A percentile compares a stretch with the other conserved stretches of the same genome.
Conservation (phyloP, 2,329 filamentous ascomycete species). For the Aspergillus sp. region DNA sequence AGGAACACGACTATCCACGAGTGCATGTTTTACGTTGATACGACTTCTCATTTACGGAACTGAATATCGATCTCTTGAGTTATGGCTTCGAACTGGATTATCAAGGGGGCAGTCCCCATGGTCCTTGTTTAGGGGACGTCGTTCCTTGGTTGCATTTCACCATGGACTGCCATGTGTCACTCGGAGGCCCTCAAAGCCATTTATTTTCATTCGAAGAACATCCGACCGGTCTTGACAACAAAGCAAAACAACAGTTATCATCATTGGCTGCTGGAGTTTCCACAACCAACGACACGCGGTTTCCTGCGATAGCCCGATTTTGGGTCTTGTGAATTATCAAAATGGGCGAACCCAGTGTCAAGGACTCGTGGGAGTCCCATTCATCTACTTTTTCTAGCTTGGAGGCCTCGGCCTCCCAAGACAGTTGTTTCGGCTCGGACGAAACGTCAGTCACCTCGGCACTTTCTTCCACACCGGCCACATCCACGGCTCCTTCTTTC, state of each 20-base stretch:
- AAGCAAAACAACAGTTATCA: constrained; percentile 1
- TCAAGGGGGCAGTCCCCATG: constrained; percentile 16
- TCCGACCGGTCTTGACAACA: constrained; percentile 3
- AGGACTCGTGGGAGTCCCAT: constrained; percentile 29
- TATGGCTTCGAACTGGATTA: constrained; percentile 15
- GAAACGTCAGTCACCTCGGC: constrained; percentile 27
- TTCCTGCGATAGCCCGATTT: neutral
- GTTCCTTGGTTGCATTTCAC: constrained; percentile 16
- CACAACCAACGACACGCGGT: neutral
- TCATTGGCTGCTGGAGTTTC: neutral
- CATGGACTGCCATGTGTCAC: constrained; percentile 21
- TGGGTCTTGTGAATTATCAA: constrained; percentile 6
- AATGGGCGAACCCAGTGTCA: constrained; percentile 20
- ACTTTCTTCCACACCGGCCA: constrained; percentile 13
- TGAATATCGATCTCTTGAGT: constrained; percentile 5
- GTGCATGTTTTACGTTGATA: constrained; percentile 5
- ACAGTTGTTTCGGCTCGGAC: constrained; percentile 33
- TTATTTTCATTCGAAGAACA: constrained; percentile 6
- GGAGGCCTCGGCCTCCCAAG: constrained; percentile 30
- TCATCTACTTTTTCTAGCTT: constrained; percentile 27
- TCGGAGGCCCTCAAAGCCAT: constrained; percentile 25
- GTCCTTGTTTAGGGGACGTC: constrained; percentile 19
- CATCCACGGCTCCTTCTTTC: constrained; percentile 14
- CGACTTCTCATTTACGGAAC: constrained; percentile 5
- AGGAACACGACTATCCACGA: constrained; percentile 2